Percentiles rank a stretch among this genome's conserved stretches.
Evolutionary conservation across 345 rosid genomes (phyloP).

Genomic region (Anacardium occidentale): DNA sequence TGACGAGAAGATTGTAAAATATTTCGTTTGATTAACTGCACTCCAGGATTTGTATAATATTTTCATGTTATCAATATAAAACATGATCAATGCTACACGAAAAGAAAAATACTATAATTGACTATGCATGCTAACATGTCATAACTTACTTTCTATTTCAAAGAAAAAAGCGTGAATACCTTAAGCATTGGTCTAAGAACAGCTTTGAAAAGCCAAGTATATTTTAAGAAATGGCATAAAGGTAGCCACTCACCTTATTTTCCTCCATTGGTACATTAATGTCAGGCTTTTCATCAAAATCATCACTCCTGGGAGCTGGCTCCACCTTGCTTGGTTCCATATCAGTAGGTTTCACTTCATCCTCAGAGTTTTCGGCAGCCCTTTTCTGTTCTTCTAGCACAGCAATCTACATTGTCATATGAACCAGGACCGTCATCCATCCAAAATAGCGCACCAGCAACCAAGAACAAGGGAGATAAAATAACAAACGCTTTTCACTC

Average conservation of each 20-base stretch:
- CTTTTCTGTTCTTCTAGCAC: constrained; percentile 62
- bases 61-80: not conserved
- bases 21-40: not conserved
- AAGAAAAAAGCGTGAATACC: constrained; percentile 5
- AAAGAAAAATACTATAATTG: not conserved
- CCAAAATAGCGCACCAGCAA: not conserved
- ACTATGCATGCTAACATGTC: not conserved
- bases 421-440: constrained; percentile 21
- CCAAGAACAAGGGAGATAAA: not conserved
- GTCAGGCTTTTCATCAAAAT: constrained; percentile 69
- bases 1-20: not conserved
- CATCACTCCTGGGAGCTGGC: constrained; percentile 29
- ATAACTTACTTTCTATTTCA: constrained; percentile 8
- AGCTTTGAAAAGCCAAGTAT: not conserved
- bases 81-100: too few relatives aligned
- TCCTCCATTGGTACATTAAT: constrained; percentile 73
- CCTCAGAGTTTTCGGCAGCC: constrained; percentile 49
- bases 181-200: constrained; percentile 1
- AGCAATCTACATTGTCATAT: constrained; percentile 56
- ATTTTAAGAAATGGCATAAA: not conserved
- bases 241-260: constrained; percentile 47
- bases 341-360: constrained; percentile 53
- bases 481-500: not conserved
- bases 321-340: constrained; percentile 21
- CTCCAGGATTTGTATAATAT: not conserved